Conservation (phyloP, 2,329 filamentous ascomycete species). For the Pseudogymnoascus sp. region DNA sequence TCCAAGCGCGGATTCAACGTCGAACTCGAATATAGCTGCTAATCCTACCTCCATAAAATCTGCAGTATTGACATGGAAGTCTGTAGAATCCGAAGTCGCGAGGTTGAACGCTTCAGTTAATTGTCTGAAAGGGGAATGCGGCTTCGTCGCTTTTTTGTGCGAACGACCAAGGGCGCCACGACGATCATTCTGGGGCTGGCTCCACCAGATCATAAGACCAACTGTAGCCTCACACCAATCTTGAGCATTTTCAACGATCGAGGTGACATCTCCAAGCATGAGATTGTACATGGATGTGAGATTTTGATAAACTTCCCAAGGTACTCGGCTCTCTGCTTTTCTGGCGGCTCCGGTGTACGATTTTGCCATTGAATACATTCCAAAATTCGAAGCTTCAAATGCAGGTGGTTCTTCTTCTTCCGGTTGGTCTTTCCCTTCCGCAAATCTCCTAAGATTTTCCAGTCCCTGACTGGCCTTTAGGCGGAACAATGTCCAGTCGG, state of each 20-base stretch:
- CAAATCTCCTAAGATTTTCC: conserved; percentile 65
- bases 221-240: conserved; percentile 90
- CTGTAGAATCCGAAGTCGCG: conserved; percentile 54
- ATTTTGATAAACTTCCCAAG: conserved; percentile 84
- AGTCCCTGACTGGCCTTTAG: conserved; percentile 62
- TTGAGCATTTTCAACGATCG: conserved; percentile 68
- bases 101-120: conserved; percentile 60
- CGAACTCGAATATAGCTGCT: conserved; percentile 74
- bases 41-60: conserved; percentile 72
- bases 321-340: conserved; percentile 76
- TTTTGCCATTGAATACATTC: conserved; percentile 40
- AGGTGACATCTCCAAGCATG: conserved; percentile 63
- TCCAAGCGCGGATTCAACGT: conserved; percentile 65
- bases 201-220: conserved; percentile 84
- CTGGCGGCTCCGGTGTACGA: conserved; percentile 58
- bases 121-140: conserved; percentile 32
- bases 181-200: conserved; percentile 57
- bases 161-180: conserved; percentile 22
- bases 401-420: conserved; percentile 29
- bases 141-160: conserved; percentile 12
- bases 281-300: conserved; percentile 73
- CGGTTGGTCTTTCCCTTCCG: conserved; percentile 59
- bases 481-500: conserved; percentile 78
- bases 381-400: conserved; percentile 32
- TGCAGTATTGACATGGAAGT: conserved; percentile 68